These are phyloP conservation scores for Chaetomium sp. DNA, from an alignment of 2,329 filamentous ascomycete genomes.

Conservation along the genomic window DNA sequence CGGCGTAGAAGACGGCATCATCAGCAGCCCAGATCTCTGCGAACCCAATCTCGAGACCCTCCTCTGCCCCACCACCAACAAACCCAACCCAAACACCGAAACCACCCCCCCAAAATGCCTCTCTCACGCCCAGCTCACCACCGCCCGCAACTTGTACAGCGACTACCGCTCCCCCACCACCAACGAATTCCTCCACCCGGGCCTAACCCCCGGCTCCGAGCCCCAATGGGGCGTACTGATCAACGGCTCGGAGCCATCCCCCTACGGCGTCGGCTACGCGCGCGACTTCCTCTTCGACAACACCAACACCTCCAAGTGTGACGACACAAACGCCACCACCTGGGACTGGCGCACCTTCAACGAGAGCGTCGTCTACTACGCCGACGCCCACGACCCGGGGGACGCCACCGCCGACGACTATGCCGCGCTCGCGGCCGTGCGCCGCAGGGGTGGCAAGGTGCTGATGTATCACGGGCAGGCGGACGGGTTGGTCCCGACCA, in stretches of 20 bases:
- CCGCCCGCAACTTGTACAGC: conserved; percentile 38
- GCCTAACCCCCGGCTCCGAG: conserved; percentile 51
- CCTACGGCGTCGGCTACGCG: conserved; percentile 37
- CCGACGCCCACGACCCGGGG: conserved; percentile 37
- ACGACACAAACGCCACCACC: conserved; percentile 21
- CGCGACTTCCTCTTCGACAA: conserved; percentile 38
- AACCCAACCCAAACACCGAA: conserved; percentile 22
- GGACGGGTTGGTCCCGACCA: conserved; percentile 43
- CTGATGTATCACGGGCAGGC: conserved; percentile 47
- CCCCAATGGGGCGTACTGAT: conserved; percentile 32
- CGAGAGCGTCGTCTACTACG: conserved; percentile 35
- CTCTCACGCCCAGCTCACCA: conserved; percentile 44
- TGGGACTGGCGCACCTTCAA: conserved; percentile 40
- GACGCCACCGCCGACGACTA: conserved; percentile 38
- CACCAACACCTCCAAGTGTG: conserved; percentile 12
- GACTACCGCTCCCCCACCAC: conserved; percentile 34
- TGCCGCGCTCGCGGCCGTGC: conserved; percentile 38
- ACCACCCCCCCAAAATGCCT: conserved; percentile 41
- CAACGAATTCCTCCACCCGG: conserved; percentile 36
- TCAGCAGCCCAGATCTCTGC: conserved; percentile 49
- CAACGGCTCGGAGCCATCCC: conserved; percentile 27
- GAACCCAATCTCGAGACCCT: conserved; percentile 43
- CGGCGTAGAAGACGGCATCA: conserved; percentile 51
- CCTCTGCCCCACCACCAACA: conserved; percentile 42
- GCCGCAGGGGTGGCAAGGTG: conserved; percentile 44